A percentile compares a stretch with the other conserved stretches of the same genome.
Conservation (phyloP, 1,284 basidiomycete genomes). For the Calocybe gambosa region DNA sequence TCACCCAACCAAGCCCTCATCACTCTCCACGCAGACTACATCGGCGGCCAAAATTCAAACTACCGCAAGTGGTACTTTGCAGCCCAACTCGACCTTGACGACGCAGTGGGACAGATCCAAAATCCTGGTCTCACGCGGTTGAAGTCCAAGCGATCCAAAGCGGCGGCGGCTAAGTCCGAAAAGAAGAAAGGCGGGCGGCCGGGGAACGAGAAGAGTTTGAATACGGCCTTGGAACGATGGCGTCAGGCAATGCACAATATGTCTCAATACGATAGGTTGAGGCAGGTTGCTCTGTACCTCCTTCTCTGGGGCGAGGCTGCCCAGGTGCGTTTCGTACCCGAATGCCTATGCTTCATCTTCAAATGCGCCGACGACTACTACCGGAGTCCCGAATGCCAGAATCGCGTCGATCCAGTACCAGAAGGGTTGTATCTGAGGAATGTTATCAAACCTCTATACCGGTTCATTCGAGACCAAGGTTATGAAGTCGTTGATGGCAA, state of each 20-base stretch:
- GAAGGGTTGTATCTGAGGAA: constrained; percentile 93
- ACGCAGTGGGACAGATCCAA: constrained; percentile 93
- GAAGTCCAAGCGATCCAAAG: too few species aligned
- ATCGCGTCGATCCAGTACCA: constrained; percentile 87
- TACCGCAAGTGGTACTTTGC: constrained; percentile 99
- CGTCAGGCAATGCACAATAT: constrained; percentile 98
- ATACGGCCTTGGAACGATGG: constrained; percentile 90
- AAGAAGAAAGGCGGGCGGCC: too few species aligned
- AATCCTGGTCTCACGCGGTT: constrained; percentile 81
- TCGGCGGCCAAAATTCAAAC: constrained; percentile 95
- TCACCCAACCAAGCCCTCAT: constrained; percentile 93
- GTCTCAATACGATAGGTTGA: constrained; percentile 96
- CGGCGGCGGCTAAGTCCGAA: too few species aligned
- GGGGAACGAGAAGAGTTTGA: too few species aligned
- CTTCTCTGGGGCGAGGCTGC: constrained; percentile 99
- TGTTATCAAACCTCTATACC: constrained; percentile 92
- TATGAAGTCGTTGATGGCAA: constrained; percentile 96
- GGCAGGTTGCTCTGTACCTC: constrained; percentile 93
- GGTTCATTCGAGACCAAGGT: constrained; percentile 95
- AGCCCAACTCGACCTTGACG: constrained; percentile 97
- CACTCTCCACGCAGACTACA: constrained; percentile 97
- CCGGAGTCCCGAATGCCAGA: constrained; percentile 96
- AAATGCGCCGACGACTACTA: constrained; percentile 99
- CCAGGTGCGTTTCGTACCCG: constrained; percentile 95
- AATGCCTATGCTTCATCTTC: constrained; percentile 99